Conservation (phyloP, 1,284 basidiomycete species). For the Cutaneotrichosporon cavernicola region DNA sequence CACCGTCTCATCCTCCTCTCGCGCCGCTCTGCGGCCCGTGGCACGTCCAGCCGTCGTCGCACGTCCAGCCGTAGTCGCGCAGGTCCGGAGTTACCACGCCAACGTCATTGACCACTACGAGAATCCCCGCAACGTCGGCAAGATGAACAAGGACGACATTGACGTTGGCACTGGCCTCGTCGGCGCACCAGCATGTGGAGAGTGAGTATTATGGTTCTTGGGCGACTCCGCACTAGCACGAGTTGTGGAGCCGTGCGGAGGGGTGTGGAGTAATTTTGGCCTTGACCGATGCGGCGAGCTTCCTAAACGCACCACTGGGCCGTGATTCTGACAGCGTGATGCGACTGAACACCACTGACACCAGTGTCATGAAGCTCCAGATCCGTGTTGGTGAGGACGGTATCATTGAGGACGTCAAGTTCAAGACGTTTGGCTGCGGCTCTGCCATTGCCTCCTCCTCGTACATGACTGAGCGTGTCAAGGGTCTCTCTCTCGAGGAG, state of each 20-base stretch:
- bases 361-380: constrained; percentile 97
- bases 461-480: constrained; percentile 97
- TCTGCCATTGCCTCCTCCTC: constrained; percentile 96
- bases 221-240: background rate
- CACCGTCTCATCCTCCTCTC: constrained; percentile 35
- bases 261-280: background rate
- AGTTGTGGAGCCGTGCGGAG: background rate
- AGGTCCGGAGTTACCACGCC: constrained; percentile 73
- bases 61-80: constrained; percentile 10
- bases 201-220: constrained; percentile 31
- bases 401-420: constrained; percentile 96
- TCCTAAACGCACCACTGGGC: background rate
- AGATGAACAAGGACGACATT: constrained; percentile 34
- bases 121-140: constrained; percentile 84
- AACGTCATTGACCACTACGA: constrained; percentile 96
- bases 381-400: constrained; percentile 90
- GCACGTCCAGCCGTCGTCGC: constrained; percentile 17
- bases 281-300: background rate
- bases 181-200: constrained; percentile 65
- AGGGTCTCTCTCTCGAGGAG: constrained; percentile 88
- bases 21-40: constrained; percentile 26
- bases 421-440: constrained; percentile 89
- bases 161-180: constrained; percentile 90
- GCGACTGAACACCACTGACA: background rate
- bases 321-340: background rate